Conservation (phyloP, 257 asterid species). For the Voacanga thouarsii region DNA sequence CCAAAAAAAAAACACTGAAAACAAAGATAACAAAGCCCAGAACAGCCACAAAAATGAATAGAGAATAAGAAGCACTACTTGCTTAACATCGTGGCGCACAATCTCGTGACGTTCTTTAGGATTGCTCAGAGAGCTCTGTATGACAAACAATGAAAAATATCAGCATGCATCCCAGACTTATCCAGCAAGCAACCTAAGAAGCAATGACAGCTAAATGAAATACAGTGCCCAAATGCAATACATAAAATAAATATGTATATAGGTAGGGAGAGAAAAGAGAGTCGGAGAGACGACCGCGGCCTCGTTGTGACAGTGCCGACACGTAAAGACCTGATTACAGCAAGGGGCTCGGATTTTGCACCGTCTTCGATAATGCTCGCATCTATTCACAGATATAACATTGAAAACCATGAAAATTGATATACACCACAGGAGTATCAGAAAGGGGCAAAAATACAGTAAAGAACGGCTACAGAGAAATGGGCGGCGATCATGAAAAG, state of each 20-base stretch:
- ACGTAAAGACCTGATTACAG: constrained; percentile 67
- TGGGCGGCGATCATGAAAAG: background rate
- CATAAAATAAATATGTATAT: background rate
- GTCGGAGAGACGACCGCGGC: constrained; percentile 43
- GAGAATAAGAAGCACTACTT: constrained; percentile 24
- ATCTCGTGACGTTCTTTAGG: constrained; percentile 81
- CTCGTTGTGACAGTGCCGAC: constrained; percentile 96
- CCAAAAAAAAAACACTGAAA: background rate
- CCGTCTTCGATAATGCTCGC: constrained; percentile 81
- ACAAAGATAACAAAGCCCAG: constrained; percentile 2
- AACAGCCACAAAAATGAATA: background rate
- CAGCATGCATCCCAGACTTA: background rate
- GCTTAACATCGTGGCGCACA: constrained; percentile 74
- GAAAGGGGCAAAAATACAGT: background rate
- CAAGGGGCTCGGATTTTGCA: constrained; percentile 88
- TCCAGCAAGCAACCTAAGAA: background rate
- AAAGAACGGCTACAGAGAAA: background rate
- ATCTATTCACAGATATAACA: constrained; percentile 35
- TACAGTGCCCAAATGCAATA: background rate
- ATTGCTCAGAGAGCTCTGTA: constrained; percentile 54
- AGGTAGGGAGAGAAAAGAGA: background rate
- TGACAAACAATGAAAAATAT: constrained; percentile 6
- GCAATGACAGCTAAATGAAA: background rate
- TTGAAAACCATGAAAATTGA: background rate
- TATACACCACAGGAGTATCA: background rate